These are phyloP conservation scores for Cadophora sp. DNA, from an alignment of 2,329 filamentous ascomycete species.

Conservation along the genomic window DNA sequence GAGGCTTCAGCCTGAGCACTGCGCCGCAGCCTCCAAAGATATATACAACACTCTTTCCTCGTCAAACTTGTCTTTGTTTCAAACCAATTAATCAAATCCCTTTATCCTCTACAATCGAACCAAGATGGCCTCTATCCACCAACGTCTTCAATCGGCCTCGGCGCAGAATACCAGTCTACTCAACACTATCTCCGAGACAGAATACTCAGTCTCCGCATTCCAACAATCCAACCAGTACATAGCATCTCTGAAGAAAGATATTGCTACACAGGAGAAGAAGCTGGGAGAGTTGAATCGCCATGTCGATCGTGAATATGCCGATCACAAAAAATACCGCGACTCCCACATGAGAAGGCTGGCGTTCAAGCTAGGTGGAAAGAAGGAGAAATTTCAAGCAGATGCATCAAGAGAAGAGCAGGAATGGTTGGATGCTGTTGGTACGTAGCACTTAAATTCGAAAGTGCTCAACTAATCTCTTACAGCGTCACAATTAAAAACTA, in stretches of 20 bases:
- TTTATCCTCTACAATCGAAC: background rate
- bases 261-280: constrained; percentile 46
- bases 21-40: constrained; percentile 13
- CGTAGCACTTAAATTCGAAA: background rate
- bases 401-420: constrained; percentile 61
- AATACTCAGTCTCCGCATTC: constrained; percentile 54
- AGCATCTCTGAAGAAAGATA: constrained; percentile 51
- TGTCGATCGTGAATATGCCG: constrained; percentile 55
- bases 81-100: background rate
- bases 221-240: constrained; percentile 54
- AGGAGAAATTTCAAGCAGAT: constrained; percentile 55
- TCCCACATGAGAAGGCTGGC: constrained; percentile 58
- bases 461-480: background rate
- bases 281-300: constrained; percentile 49
- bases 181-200: constrained; percentile 53
- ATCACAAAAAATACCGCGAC: constrained; percentile 60
- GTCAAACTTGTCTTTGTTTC: background rate
- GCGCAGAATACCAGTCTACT: constrained; percentile 53
- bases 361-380: constrained; percentile 57
- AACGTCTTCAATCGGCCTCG: constrained; percentile 49
- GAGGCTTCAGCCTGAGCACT: background rate
- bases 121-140: constrained; percentile 28
- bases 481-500: constrained; percentile 53
- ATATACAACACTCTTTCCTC: background rate
- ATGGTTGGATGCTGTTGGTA: constrained; percentile 57